Evolutionary conservation across 139 green algal species (phyloP), one percentile per base, ranked within the genome.

Genomic region (Auxenochlorella pyrenoidosa): DNA sequence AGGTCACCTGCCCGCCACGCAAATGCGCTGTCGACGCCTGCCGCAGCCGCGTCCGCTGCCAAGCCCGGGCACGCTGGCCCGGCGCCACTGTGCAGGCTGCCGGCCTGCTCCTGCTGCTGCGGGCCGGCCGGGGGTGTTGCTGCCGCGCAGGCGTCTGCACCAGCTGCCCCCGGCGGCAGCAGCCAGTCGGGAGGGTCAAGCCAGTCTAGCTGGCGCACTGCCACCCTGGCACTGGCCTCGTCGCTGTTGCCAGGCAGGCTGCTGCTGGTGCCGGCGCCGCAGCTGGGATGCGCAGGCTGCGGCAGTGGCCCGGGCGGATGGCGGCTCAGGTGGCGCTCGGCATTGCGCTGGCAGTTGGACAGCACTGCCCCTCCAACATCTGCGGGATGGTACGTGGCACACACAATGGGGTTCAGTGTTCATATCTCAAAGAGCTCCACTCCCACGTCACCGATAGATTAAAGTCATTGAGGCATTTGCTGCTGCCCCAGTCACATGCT

Each of bases 141-240:
- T 41, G 66, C 66, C 12, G 66, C n/a, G n/a, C n/a, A n/a, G n/a
- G n/a, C 68, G 38, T 13, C 68, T 75, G 68, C 68, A 41, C 70
- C 16, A 47, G 34, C 70, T 76, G n/a, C 79, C 5, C 21, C 58
- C 22, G 63, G 36, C 24, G 58, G 59, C 32, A 79, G 41, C 65
- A 89, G 75, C 76, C 76, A 89, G 44, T 80, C 76, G 16, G 85
- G 85, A 16, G 76, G 85, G 41, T 84, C 60, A 0, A 85, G 28
- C 85, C 85, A 89, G 34, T 89, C 44, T 12, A 89, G 85, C 58
- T 79, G 76, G 63, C 85, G 65, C 76, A 89, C 85, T 2, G 24
- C 30, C 60, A 85, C 63, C 12, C 65, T 30, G 82, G 63, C 30
- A 15, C 24, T 5, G 12, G 71, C 47, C 40, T 68, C 66, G n/a